Evolutionary conservation across 768 basidiomycete genomes (phyloP).

Genomic region (Tephrocybe sp.): DNA sequence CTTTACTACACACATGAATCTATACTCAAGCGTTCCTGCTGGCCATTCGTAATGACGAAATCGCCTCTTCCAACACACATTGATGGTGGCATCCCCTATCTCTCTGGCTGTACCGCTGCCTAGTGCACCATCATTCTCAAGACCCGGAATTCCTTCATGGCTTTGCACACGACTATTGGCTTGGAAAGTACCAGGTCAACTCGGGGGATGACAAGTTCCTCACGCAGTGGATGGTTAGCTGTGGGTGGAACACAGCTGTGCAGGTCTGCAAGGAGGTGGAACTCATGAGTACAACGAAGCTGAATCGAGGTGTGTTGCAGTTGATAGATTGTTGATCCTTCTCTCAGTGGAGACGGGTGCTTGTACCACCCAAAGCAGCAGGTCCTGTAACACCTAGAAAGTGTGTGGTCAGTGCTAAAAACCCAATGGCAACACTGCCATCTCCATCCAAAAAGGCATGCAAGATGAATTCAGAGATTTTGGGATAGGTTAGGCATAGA

Average conservation of each 20-base stretch:
- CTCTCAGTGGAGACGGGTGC: no score
- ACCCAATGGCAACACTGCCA: no score
- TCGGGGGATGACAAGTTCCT: slow-evolving; percentile 94
- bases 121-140: slow-evolving; percentile 91
- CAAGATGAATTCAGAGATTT: no score
- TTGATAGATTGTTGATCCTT: no score
- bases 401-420: no score
- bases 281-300: slow-evolving; percentile 91
- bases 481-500: no score
- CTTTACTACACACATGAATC: no score
- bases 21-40: slow-evolving; percentile 93
- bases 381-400: no score
- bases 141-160: slow-evolving; percentile 92
- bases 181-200: slow-evolving; percentile 93
- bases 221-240: slow-evolving; percentile 95
- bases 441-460: no score
- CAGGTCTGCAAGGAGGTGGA: slow-evolving; percentile 86
- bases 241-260: slow-evolving; percentile 93
- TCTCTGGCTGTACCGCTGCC: slow-evolving; percentile 91
- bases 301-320: no score
- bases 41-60: slow-evolving; percentile 93
- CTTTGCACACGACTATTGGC: slow-evolving; percentile 93
- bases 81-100: slow-evolving; percentile 88
- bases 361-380: no score
- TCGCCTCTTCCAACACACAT: slow-evolving; percentile 87